Evolutionary conservation across 768 basidiomycete species (phyloP), one percentile per base, ranked within the genome.

Genomic region (Auricularia auricula-judae): DNA sequence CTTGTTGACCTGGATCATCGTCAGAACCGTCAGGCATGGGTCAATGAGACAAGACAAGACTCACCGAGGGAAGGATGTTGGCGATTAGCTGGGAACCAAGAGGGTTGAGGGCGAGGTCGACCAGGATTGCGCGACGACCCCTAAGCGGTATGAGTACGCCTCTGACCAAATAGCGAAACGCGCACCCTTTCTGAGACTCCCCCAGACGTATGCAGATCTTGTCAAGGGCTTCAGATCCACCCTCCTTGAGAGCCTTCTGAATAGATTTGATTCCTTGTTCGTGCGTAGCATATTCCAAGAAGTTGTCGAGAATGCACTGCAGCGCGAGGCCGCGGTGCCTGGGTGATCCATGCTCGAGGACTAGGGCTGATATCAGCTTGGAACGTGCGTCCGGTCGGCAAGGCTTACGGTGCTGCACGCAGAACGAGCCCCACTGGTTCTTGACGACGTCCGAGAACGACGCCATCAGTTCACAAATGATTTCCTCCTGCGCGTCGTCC

Each of bases 351-450:
- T 93, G 91, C 72, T 93, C 91, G 59, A 93, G 79, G 67, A 93
- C 91, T 93, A 62, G 5, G 56, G 51, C 33, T 51, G 39, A 33
- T 36, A 66, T 36, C 18, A 33, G 18, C 35, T 39, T 61, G 39
- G 33, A 51, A 61, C 42, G 53, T 34, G 12, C 34, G 10, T 34
- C 47, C 61, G 12, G 66, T 56, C n/a, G 44, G 64, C 10, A 54
- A 14, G 64, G 75, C 89, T 64, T 68, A 91, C 91, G 91, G 65
- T 91, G 91, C 68, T 91, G 89, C 34, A 92, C 80, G 72, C 90
- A 92, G 69, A 91, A 93, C 1, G 89, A 87, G 11, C 91, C 91
- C 91, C 91, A 93, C 71, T 93, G 91, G 66, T 85, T 93, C 77
- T 89, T 91, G 21, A 87, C 80, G 18, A 93, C 89, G 68, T 91